Conservation (phyloP, 1,284 basidiomycete species). For the Sphagnurus paluster region DNA sequence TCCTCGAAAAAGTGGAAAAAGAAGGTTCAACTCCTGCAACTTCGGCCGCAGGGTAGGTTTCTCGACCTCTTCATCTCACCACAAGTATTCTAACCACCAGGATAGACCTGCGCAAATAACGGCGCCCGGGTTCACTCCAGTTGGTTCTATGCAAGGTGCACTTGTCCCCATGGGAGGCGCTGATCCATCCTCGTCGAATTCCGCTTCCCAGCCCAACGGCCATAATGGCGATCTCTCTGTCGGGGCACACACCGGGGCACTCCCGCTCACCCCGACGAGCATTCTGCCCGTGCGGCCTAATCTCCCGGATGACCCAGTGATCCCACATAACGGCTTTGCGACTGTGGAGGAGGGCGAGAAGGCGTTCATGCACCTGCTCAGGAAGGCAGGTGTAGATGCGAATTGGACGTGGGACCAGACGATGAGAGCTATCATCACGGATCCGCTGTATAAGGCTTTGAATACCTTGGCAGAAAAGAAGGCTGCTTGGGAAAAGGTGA, state of each 20-base stretch:
- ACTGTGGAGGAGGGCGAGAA: slow-evolving; percentile 90
- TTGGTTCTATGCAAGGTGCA: slow-evolving; percentile 42
- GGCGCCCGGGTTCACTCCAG: slow-evolving; percentile 44
- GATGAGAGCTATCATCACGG: slow-evolving; percentile 96
- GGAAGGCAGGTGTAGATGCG: slow-evolving; percentile 86
- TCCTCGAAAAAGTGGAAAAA: slow-evolving; percentile 83
- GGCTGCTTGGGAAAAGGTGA: slow-evolving; percentile 86
- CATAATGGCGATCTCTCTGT: slow-evolving; percentile 50
- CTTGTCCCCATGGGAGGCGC: slow-evolving; percentile 41
- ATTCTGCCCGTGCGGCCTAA: slow-evolving; percentile 74
- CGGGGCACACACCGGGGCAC: slow-evolving; percentile 48
- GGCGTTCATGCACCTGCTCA: slow-evolving; percentile 88
- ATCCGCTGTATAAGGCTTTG: slow-evolving; percentile 94
- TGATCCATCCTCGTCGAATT: slow-evolving; percentile 40
- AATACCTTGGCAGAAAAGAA: slow-evolving; percentile 95
- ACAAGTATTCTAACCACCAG: not conserved
- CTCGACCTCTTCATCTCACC: not conserved
- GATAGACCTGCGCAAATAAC: slow-evolving; percentile 29
- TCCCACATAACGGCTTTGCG: slow-evolving; percentile 85
- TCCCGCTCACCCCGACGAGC: slow-evolving; percentile 58
- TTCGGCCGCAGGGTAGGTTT: slow-evolving; percentile 24
- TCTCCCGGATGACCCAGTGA: slow-evolving; percentile 80
- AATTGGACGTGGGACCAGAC: slow-evolving; percentile 98
- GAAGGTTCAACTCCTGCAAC: slow-evolving; percentile 42
- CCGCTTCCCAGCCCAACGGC: slow-evolving; percentile 41